Evolutionary conservation across 805 yeast genomes (phyloP).

Genomic region (Candida pini): DNA sequence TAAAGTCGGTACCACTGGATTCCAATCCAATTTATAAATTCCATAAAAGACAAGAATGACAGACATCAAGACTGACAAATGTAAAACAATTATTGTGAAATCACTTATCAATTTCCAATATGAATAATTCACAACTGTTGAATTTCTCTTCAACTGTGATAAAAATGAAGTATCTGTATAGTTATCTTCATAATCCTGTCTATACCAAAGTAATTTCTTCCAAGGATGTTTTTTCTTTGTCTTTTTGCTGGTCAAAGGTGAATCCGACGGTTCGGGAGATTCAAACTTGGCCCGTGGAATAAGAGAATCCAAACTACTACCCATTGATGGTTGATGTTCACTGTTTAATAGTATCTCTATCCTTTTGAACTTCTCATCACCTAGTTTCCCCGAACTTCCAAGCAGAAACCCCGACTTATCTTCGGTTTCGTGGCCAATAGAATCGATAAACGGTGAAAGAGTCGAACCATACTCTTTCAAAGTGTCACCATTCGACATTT

Average conservation of each 20-base stretch:
- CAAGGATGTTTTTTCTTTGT: conserved; percentile 46
- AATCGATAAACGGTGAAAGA: too few relatives aligned
- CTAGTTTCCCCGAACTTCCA: too few relatives aligned
- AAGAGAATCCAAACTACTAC: too few relatives aligned
- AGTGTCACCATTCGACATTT: too few relatives aligned
- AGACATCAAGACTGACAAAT: conserved; percentile 56
- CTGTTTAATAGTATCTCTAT: background rate
- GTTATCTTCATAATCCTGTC: conserved; percentile 87
- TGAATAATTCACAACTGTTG: conserved; percentile 65
- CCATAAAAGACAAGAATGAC: conserved; percentile 68
- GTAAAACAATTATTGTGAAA: conserved; percentile 61
- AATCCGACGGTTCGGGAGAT: too few relatives aligned
- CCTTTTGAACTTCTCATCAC: too few relatives aligned
- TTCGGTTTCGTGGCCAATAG: too few relatives aligned
- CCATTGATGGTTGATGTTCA: background rate
- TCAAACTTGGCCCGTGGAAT: background rate
- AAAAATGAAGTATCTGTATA: conserved; percentile 79
- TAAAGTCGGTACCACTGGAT: conserved; percentile 38
- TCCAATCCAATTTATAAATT: conserved; percentile 45
- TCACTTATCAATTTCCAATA: conserved; percentile 64
- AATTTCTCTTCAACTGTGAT: conserved; percentile 71
- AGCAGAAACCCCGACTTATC: too few relatives aligned
- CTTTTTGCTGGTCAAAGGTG: too few relatives aligned
- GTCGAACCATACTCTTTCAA: too few relatives aligned
- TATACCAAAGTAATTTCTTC: conserved; percentile 80